Percentiles rank a stretch among this genome's conserved stretches.
phyloP scores from a whole-genome alignment of 148 eudicot genomes.

The Chenopodium berlandieri region DNA sequence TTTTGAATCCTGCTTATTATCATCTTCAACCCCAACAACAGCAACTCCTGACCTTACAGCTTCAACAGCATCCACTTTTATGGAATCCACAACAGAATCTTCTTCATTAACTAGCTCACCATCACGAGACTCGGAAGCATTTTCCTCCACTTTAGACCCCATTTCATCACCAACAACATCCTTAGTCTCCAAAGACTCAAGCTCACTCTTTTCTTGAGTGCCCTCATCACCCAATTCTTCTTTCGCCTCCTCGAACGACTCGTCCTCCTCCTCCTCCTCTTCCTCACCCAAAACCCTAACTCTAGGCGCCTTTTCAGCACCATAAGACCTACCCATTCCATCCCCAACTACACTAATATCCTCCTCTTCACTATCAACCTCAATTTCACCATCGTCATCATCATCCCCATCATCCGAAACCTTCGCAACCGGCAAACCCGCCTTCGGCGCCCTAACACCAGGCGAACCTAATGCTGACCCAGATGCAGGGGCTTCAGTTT shows the following conservation, averaged over 20 bases:
- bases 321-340: slow-evolving; percentile 3
- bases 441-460: slow-evolving; percentile 10
- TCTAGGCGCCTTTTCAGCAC: slow-evolving; percentile 26
- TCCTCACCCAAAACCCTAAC: slow-evolving; percentile 24
- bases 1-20: slow-evolving; percentile 4
- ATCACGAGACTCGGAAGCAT: slow-evolving; percentile 1
- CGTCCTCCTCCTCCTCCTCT: slow-evolving; percentile 28
- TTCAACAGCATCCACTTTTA: slow-evolving; percentile 30
- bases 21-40: slow-evolving; percentile 39
- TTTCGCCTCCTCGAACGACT: neutral
- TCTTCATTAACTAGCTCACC: slow-evolving; percentile 16
- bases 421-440: slow-evolving; percentile 36
- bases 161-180: slow-evolving; percentile 13
- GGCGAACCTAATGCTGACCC: slow-evolving; percentile 23
- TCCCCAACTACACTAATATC: slow-evolving; percentile 11
- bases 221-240: slow-evolving; percentile 18
- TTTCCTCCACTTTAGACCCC: slow-evolving; percentile 16
- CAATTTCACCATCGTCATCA: slow-evolving; percentile 29
- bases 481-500: slow-evolving; percentile 18
- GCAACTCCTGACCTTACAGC: slow-evolving; percentile 36
- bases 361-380: slow-evolving; percentile 17
- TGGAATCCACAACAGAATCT: slow-evolving; percentile 30
- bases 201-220: neutral
- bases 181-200: slow-evolving; percentile 25
- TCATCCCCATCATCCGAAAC: slow-evolving; percentile 38